A percentile compares a stretch with the other conserved stretches of the same genome.
Conservation (phyloP, 352 stramenopile genomes). For the Globisporangium radiosum region DNA sequence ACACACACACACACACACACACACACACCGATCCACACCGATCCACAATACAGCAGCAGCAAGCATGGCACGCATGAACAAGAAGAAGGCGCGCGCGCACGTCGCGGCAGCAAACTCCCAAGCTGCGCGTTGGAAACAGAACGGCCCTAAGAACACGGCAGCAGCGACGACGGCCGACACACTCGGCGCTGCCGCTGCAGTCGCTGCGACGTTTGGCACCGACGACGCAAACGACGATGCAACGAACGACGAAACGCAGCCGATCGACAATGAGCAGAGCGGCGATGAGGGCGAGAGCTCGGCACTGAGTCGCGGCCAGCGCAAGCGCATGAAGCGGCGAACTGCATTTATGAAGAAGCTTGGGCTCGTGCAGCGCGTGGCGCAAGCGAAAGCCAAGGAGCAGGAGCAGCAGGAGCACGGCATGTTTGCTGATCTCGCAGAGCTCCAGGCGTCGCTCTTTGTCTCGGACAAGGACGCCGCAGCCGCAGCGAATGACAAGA, state of each 20-base stretch:
- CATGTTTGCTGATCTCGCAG: slow-evolving; percentile 64
- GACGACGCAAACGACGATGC: slow-evolving; percentile 18
- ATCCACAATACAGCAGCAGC: neutral
- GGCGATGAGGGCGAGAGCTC: slow-evolving; percentile 23
- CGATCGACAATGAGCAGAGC: slow-evolving; percentile 27
- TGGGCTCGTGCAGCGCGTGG: slow-evolving; percentile 68
- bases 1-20: no score
- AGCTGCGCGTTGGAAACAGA: slow-evolving; percentile 11
- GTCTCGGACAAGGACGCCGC: slow-evolving; percentile 37
- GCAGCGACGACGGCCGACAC: slow-evolving; percentile 3
- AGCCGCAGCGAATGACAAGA: slow-evolving; percentile 13
- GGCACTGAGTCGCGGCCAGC: slow-evolving; percentile 69
- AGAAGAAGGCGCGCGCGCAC: slow-evolving; percentile 55
- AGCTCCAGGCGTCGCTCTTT: slow-evolving; percentile 68
- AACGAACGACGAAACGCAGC: slow-evolving; percentile 12
- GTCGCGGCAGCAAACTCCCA: slow-evolving; percentile 40
- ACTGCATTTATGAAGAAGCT: slow-evolving; percentile 83
- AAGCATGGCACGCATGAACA: slow-evolving; percentile 45
- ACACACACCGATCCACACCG: neutral
- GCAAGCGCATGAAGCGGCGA: slow-evolving; percentile 79
- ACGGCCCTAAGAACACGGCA: slow-evolving; percentile 1
- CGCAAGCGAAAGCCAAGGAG: slow-evolving; percentile 40
- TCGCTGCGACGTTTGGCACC: slow-evolving; percentile 54
- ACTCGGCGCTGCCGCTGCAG: slow-evolving; percentile 37
- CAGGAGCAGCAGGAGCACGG: slow-evolving; percentile 43